Percentiles rank a stretch among this genome's conserved stretches.
phyloP scores from a whole-genome alignment of 257 asterid species.

The Solanum microdontum region DNA sequence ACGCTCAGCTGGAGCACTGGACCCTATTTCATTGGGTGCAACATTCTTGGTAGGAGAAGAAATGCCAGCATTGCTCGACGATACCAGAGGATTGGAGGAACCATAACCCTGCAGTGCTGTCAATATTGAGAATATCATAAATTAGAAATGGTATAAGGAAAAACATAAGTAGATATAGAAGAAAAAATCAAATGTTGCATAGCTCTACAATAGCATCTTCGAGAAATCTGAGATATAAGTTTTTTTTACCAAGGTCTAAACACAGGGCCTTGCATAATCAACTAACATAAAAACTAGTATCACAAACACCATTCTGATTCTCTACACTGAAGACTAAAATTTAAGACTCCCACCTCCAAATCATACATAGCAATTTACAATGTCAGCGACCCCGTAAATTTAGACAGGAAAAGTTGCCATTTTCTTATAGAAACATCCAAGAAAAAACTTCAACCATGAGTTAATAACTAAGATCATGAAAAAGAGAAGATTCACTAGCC shows the following conservation, averaged over 20 bases:
- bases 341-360: not conserved
- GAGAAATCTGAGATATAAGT: not conserved
- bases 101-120: constrained; percentile 21
- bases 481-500: not conserved
- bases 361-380: not conserved
- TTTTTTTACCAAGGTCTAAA: not conserved
- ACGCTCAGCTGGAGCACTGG: not conserved
- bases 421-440: not conserved
- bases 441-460: not conserved
- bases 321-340: not conserved
- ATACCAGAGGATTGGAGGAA: constrained; percentile 1
- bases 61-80: not conserved
- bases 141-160: not conserved
- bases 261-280: not conserved
- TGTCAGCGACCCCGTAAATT: not conserved
- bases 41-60: constrained; percentile 4
- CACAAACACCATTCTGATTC: not conserved
- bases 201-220: not conserved
- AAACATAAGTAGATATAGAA: not conserved
- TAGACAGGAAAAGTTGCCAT: not conserved
- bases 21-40: not conserved
- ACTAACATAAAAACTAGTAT: not conserved
- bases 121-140: constrained; percentile 3
- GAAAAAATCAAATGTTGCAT: not conserved
- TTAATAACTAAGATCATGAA: not conserved